These are phyloP conservation scores for Mortierella sp. DNA, from an alignment of 371 early-diverging fungal species.

Conservation along the genomic window DNA sequence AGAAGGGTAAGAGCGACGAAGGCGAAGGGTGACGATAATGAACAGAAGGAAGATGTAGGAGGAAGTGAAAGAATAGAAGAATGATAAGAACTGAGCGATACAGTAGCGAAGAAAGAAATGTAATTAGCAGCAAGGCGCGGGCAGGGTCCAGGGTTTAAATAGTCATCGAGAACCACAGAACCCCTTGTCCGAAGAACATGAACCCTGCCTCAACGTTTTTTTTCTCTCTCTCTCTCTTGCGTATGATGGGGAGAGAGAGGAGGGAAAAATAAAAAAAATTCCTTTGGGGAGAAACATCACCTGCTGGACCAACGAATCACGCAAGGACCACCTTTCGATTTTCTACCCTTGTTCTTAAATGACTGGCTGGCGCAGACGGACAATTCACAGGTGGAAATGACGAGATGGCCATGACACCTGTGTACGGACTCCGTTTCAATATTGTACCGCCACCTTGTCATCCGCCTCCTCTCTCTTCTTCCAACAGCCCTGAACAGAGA, in stretches of 20 bases:
- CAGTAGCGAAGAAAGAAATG: background rate
- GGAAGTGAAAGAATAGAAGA: background rate
- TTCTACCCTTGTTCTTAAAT: background rate
- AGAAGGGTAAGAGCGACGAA: background rate
- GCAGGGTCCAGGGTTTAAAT: background rate
- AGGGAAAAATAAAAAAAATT: background rate
- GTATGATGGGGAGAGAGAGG: background rate
- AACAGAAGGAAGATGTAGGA: background rate
- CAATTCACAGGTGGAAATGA: background rate
- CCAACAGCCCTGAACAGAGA: background rate
- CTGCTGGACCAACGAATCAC: background rate
- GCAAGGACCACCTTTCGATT: background rate
- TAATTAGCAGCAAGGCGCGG: background rate
- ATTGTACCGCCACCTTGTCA: background rate
- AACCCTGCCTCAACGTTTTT: background rate
- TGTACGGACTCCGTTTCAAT: background rate
- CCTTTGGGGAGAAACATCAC: background rate
- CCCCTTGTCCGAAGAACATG: constrained; percentile 3
- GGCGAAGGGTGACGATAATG: background rate
- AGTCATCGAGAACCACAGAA: background rate
- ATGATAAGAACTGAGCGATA: background rate
- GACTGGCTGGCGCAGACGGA: background rate
- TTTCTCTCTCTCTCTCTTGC: background rate
- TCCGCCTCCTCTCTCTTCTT: background rate
- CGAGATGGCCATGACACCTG: background rate